Evolutionary conservation across 1,284 basidiomycete species (phyloP).

Genomic region (Cystobasidiaceae sp.): DNA sequence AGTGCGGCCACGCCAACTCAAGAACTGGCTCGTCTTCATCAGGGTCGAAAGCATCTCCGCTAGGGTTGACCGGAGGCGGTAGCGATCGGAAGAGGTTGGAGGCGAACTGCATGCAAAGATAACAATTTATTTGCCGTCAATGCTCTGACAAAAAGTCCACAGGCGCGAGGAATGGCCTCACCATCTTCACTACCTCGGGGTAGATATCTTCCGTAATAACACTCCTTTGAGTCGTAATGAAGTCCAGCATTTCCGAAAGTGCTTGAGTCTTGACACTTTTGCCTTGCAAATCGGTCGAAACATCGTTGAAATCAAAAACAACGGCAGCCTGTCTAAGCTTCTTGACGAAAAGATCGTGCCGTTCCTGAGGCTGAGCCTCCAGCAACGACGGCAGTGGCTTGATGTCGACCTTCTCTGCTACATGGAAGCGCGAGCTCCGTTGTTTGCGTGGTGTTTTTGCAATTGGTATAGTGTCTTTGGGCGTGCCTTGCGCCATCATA

Average conservation of each 20-base stretch:
- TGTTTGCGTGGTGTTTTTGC: conserved; percentile 94
- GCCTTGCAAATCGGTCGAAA: conserved; percentile 87
- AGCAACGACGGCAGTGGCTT: conserved; percentile 89
- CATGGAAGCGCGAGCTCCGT: conserved; percentile 89
- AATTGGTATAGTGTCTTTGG: conserved; percentile 91
- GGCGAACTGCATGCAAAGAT: conserved; percentile 62
- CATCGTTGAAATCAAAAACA: conserved; percentile 98
- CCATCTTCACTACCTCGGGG: conserved; percentile 98
- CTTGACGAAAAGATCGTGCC: conserved; percentile 84
- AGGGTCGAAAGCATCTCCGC: conserved; percentile 96
- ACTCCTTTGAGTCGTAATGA: conserved; percentile 92
- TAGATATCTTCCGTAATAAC: conserved; percentile 97
- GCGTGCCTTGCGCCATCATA: conserved; percentile 35
- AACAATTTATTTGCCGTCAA: not conserved
- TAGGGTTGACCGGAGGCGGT: conserved; percentile 97
- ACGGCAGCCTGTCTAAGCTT: conserved; percentile 96
- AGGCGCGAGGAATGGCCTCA: conserved; percentile 47
- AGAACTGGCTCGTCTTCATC: conserved; percentile 99
- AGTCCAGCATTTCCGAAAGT: conserved; percentile 97
- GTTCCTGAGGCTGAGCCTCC: conserved; percentile 79
- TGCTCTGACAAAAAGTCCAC: not conserved
- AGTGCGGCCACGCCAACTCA: conserved; percentile 98
- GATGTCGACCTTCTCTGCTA: conserved; percentile 93
- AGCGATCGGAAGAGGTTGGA: conserved; percentile 98
- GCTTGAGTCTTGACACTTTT: conserved; percentile 99